Evolutionary conservation across 163 green algal genomes (phyloP).

Genomic region (Chlamydomonas reinhardtii): DNA sequence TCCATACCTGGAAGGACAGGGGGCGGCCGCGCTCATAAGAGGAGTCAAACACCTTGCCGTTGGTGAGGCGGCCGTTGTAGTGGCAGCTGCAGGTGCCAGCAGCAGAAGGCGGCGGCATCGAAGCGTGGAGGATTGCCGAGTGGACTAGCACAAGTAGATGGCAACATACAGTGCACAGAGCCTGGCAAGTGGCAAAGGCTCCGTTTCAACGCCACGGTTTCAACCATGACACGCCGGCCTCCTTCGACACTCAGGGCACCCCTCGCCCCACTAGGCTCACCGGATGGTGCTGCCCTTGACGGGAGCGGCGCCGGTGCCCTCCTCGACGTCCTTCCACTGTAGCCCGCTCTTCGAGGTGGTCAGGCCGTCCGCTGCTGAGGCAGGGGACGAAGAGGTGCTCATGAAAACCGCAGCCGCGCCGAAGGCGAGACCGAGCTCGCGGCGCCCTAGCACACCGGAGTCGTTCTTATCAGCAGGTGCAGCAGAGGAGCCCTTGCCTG

Average conservation of each 20-base stretch:
- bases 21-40: constrained; percentile 81
- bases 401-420: neutral
- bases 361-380: neutral
- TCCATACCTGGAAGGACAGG: constrained; percentile 86
- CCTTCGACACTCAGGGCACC: too few relatives aligned
- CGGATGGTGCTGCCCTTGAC: constrained; percentile 34
- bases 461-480: neutral
- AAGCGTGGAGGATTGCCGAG: too few relatives aligned
- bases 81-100: constrained; percentile 70
- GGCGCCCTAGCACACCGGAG: neutral
- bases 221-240: too few relatives aligned
- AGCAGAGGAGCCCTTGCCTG: constrained; percentile 27
- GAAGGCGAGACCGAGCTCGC: constrained; percentile 1
- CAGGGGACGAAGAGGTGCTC: too few relatives aligned
- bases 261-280: neutral
- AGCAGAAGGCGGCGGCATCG: too few relatives aligned
- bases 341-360: constrained; percentile 21
- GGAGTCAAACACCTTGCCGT: constrained; percentile 85
- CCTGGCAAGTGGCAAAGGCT: too few relatives aligned
- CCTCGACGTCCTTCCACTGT: constrained; percentile 45
- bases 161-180: too few relatives aligned
- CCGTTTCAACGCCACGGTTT: too few relatives aligned
- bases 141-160: too few relatives aligned
- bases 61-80: constrained; percentile 88
- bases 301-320: constrained; percentile 24